phyloP scores from a whole-genome alignment of 768 basidiomycete species.

The Inosperma sp. region DNA sequence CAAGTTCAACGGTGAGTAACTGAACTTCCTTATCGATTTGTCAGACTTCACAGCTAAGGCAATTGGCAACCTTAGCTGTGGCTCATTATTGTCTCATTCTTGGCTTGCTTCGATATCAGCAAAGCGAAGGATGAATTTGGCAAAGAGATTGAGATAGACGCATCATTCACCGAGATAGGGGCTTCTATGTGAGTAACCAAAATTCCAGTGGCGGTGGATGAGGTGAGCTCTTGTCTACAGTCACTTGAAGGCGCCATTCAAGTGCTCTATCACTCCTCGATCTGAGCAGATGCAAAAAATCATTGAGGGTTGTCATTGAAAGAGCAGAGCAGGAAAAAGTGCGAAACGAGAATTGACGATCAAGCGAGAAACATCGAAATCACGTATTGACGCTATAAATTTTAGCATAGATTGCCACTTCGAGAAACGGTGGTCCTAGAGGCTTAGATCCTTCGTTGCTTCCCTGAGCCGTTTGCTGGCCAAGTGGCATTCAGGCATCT shows the following conservation, averaged over 20 bases:
- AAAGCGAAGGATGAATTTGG: conserved; percentile 8
- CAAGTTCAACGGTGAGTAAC: conserved; percentile 8
- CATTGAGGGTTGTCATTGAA: conserved; percentile 5
- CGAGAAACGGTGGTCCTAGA: too few species aligned
- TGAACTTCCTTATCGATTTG: not conserved
- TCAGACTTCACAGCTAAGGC: not conserved
- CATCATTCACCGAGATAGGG: conserved; percentile 3
- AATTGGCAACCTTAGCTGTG: conserved; percentile 8
- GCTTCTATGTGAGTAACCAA: not conserved
- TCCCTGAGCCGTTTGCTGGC: too few species aligned
- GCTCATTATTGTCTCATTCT: conserved; percentile 5
- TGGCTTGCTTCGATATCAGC: conserved; percentile 5
- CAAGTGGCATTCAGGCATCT: too few species aligned
- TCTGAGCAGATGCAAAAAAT: conserved; percentile 12
- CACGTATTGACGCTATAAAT: too few species aligned
- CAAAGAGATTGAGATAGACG: conserved; percentile 13
- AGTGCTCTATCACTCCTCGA: conserved; percentile 20
- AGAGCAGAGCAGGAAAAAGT: too few species aligned
- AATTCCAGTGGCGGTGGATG: too few species aligned
- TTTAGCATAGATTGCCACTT: too few species aligned
- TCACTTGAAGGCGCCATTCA: conserved; percentile 17
- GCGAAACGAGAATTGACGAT: too few species aligned
- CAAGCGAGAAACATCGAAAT: too few species aligned
- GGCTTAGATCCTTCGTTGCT: too few species aligned
- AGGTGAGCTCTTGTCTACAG: conserved; percentile 5